Conservation (phyloP, 805 yeast species). For the Lipomyces chichibuensis region DNA sequence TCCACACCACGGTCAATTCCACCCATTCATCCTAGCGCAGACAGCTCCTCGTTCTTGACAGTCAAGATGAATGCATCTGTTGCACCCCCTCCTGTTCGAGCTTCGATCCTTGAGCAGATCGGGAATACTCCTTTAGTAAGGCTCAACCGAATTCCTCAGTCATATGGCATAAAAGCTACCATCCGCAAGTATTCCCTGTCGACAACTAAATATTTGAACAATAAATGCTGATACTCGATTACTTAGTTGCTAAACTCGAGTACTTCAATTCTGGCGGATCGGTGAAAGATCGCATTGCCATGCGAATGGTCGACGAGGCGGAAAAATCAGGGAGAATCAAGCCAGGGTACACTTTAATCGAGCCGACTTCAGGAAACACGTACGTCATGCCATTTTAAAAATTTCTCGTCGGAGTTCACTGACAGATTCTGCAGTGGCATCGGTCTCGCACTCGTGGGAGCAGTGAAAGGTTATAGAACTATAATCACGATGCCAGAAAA, state of each 20-base stretch:
- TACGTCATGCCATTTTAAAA: slow-evolving; percentile 7
- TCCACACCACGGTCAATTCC: background rate
- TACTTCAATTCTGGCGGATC: slow-evolving; percentile 89
- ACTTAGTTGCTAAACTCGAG: slow-evolving; percentile 73
- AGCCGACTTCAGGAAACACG: slow-evolving; percentile 90
- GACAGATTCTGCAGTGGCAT: slow-evolving; percentile 56
- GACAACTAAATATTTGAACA: background rate
- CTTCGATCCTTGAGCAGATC: slow-evolving; percentile 69
- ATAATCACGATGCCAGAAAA: slow-evolving; percentile 88
- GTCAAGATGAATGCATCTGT: background rate
- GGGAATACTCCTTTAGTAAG: slow-evolving; percentile 84
- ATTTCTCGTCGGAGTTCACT: background rate
- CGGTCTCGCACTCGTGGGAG: slow-evolving; percentile 84
- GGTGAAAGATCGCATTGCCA: slow-evolving; percentile 85
- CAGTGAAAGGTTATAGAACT: slow-evolving; percentile 82
- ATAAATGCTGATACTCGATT: background rate
- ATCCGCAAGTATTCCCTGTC: slow-evolving; percentile 34
- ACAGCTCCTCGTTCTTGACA: background rate
- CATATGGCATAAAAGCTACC: slow-evolving; percentile 69
- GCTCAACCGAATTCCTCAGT: slow-evolving; percentile 75
- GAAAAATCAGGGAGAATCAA: slow-evolving; percentile 74
- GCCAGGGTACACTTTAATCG: slow-evolving; percentile 80
- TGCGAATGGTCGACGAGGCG: slow-evolving; percentile 83
- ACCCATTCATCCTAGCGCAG: background rate
- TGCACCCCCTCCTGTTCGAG: slow-evolving; percentile 48